phyloP scores from a whole-genome alignment of 306 rosid species.

The Inga laurina region DNA sequence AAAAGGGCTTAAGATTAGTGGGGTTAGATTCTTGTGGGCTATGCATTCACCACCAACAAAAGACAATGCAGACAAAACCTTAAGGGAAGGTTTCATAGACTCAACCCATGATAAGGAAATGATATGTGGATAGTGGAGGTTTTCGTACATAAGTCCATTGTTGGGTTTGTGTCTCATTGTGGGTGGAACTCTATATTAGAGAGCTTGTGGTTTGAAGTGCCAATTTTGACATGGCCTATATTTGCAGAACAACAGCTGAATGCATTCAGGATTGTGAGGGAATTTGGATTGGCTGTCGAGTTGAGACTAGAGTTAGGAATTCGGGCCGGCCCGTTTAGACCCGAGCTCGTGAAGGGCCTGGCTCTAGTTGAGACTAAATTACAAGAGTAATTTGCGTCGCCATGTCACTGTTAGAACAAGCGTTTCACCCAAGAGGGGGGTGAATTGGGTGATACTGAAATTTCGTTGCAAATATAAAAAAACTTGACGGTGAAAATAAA shows the following conservation, averaged over 20 bases:
- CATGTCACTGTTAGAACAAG: too few relatives aligned
- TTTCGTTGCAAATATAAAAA: too few relatives aligned
- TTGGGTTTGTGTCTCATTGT: constrained; percentile 65
- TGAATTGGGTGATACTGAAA: too few relatives aligned
- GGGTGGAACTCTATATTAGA: constrained; percentile 76
- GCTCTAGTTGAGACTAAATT: too few relatives aligned
- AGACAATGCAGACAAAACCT: constrained; percentile 21
- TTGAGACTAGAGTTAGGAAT: constrained; percentile 52
- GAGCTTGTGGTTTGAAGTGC: constrained; percentile 74
- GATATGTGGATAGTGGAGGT: constrained; percentile 59
- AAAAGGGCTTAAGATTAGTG: constrained; percentile 47
- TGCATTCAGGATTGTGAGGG: constrained; percentile 59
- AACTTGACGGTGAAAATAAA: too few relatives aligned
- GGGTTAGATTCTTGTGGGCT: constrained; percentile 62
- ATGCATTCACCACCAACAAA: constrained; percentile 32
- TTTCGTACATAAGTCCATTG: constrained; percentile 47
- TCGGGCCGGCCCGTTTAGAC: too few relatives aligned
- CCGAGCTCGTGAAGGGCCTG: constrained; percentile 37
- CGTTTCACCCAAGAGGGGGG: too few relatives aligned
- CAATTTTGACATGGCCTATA: constrained; percentile 71
- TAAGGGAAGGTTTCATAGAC: constrained; percentile 66
- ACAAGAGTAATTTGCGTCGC: background rate
- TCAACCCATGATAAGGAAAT: constrained; percentile 52
- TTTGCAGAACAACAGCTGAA: constrained; percentile 75
- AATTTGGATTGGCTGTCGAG: constrained; percentile 47